Evolutionary conservation across 1,284 basidiomycete genomes (phyloP).

Genomic region (Irpex lacteus): DNA sequence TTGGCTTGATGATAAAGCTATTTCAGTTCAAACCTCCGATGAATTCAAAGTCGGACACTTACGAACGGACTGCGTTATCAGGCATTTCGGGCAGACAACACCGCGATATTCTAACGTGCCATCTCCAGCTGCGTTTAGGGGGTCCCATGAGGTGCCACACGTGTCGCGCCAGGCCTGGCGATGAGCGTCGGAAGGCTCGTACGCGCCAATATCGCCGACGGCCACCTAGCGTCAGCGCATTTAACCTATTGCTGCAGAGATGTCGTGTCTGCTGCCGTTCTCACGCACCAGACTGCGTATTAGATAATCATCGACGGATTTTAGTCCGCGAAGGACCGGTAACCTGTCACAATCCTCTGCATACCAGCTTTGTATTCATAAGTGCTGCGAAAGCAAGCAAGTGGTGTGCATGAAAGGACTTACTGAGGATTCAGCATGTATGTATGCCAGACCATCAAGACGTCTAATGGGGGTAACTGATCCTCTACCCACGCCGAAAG

Average conservation of each 20-base stretch:
- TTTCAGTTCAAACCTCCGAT: neutral
- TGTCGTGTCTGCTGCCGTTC: conserved; percentile 3
- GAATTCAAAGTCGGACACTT: conserved; percentile 2
- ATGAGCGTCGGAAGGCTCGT: conserved; percentile 5
- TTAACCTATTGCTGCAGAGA: neutral
- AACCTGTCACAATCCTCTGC: conserved; percentile 17
- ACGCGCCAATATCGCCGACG: conserved; percentile 13
- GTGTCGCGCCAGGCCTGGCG: conserved; percentile 7
- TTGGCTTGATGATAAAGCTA: conserved; percentile 4
- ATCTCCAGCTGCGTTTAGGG: conserved; percentile 9
- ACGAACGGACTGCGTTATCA: conserved; percentile 7
- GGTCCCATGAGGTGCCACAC: conserved; percentile 14
- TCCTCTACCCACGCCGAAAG: conserved; percentile 12
- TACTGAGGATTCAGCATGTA: conserved; percentile 18
- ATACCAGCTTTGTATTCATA: conserved; percentile 14
- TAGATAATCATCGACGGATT: neutral
- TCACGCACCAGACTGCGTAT: conserved; percentile 7
- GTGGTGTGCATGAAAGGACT: neutral
- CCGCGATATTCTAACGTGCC: neutral
- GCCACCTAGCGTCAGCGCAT: conserved; percentile 6
- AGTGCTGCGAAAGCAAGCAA: neutral
- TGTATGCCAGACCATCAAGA: conserved; percentile 20
- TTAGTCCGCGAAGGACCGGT: conserved; percentile 1
- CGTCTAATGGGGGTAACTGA: conserved; percentile 17
- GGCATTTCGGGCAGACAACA: conserved; percentile 16